These are phyloP conservation scores for Hericium coralloides DNA, from an alignment of 768 basidiomycete genomes.

Conservation along the genomic window DNA sequence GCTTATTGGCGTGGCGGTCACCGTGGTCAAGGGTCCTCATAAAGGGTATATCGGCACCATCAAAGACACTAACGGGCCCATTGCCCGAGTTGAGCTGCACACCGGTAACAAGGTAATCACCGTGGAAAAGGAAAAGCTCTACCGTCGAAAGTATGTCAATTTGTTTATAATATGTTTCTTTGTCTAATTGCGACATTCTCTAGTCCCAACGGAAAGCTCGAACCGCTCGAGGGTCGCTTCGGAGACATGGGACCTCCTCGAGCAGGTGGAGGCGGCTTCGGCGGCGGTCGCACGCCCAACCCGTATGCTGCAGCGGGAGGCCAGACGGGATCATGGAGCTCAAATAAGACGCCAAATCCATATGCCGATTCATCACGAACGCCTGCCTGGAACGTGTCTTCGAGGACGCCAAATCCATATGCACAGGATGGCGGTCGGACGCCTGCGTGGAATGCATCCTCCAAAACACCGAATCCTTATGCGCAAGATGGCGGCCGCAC, in stretches of 20 bases:
- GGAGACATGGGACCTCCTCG: constrained; percentile 28
- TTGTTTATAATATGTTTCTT: background rate
- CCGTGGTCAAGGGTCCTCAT: constrained; percentile 76
- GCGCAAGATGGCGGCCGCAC: constrained; percentile 35
- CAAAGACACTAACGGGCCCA: constrained; percentile 87
- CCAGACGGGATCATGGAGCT: constrained; percentile 18
- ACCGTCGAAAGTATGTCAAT: constrained; percentile 55
- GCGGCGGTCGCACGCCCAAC: constrained; percentile 11
- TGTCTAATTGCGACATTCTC: constrained; percentile 2
- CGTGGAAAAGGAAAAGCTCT: constrained; percentile 73
- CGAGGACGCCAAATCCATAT: constrained; percentile 65
- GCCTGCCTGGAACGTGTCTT: constrained; percentile 33
- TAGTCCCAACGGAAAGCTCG: constrained; percentile 50
- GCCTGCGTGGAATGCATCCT: constrained; percentile 41
- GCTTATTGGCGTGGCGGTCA: constrained; percentile 71
- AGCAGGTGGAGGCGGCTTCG: constrained; percentile 9
- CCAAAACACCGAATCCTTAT: constrained; percentile 52
- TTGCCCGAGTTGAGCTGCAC: constrained; percentile 84
- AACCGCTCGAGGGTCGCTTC: constrained; percentile 35
- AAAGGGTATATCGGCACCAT: constrained; percentile 90
- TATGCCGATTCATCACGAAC: constrained; percentile 21
- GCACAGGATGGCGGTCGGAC: constrained; percentile 36
- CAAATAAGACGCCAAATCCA: constrained; percentile 27
- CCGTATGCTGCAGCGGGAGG: constrained; percentile 10
- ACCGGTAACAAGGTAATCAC: constrained; percentile 86